A percentile compares a stretch with the other conserved stretches of the same genome.
phyloP scores from a whole-genome alignment of 345 rosid genomes.

The Sonneratia alba region DNA sequence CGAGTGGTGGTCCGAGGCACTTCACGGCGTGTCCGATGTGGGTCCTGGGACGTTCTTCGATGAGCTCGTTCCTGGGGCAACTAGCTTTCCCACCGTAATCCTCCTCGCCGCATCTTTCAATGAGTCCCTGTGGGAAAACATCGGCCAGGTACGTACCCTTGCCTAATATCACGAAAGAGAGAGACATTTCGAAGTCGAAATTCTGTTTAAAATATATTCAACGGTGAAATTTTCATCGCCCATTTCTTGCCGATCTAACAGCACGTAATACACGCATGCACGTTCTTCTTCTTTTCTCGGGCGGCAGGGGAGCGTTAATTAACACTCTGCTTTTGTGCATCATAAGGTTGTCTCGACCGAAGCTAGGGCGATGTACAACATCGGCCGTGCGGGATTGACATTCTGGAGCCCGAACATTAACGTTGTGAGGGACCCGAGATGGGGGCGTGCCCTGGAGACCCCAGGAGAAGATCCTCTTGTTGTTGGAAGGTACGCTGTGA shows the following conservation, averaged over 20 bases:
- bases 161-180: too few relatives aligned
- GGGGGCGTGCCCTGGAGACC: slow-evolving; percentile 38
- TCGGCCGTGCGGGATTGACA: slow-evolving; percentile 34
- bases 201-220: too few relatives aligned
- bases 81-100: slow-evolving; percentile 37
- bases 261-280: too few relatives aligned
- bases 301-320: background rate
- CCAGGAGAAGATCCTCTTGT: slow-evolving; percentile 39
- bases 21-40: slow-evolving; percentile 34
- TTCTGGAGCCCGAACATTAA: slow-evolving; percentile 41
- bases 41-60: slow-evolving; percentile 28
- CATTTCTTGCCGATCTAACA: too few relatives aligned
- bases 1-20: slow-evolving; percentile 46
- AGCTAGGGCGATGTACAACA: slow-evolving; percentile 47
- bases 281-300: too few relatives aligned
- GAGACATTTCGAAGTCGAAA: too few relatives aligned
- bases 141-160: slow-evolving; percentile 33
- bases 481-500: slow-evolving; percentile 28
- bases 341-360: slow-evolving; percentile 37
- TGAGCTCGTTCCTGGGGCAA: slow-evolving; percentile 22
- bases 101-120: slow-evolving; percentile 29
- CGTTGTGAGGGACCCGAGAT: slow-evolving; percentile 36
- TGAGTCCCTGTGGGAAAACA: slow-evolving; percentile 26
- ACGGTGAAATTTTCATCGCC: too few relatives aligned
- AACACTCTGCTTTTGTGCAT: background rate